Conservation (phyloP, 257 asterid genomes). For the Oldenlandia corymbosa region DNA sequence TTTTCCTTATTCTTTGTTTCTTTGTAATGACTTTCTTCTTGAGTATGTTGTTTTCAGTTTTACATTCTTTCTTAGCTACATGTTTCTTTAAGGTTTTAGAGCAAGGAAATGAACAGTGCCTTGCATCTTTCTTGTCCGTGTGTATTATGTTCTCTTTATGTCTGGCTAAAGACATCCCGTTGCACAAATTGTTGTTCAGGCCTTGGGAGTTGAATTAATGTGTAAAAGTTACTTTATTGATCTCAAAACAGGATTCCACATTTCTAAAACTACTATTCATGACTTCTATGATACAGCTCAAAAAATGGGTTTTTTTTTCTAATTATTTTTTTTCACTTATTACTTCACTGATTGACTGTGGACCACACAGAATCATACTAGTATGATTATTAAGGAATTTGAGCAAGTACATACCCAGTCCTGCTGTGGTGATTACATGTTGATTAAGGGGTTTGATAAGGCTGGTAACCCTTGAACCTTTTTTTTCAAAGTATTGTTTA, state of each 20-base stretch:
- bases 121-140: no score
- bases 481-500: no score
- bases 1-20: no score
- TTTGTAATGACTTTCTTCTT: neutral
- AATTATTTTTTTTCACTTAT: no score
- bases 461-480: no score
- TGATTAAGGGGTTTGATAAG: no score
- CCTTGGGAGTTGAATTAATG: neutral
- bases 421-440: no score
- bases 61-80: neutral
- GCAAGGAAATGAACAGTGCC: neutral
- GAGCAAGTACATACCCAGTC: no score
- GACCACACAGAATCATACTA: neutral
- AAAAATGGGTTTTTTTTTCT: no score
- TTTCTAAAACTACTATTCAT: no score
- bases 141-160: neutral
- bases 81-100: neutral
- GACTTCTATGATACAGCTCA: no score
- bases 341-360: neutral
- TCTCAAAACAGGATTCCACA: neutral
- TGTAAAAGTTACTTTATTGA: neutral
- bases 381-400: no score
- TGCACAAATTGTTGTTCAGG: neutral
- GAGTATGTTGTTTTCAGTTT: neutral
- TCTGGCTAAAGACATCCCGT: neutral